These are phyloP conservation scores for Pythium graminicola DNA, from an alignment of 352 stramenopile genomes.

Conservation along the genomic window DNA sequence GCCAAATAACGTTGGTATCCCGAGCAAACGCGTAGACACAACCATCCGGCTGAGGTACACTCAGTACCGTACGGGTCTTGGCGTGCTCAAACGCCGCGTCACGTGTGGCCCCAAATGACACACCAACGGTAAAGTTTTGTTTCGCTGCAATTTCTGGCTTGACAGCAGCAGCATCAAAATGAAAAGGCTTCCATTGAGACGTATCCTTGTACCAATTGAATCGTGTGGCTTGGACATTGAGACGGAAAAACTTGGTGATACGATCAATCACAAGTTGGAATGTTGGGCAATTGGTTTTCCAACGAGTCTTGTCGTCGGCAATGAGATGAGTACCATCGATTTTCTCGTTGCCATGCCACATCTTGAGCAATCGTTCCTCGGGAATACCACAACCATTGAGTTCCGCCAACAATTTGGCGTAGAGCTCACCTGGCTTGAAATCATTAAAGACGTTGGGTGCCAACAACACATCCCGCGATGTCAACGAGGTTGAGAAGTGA, in stretches of 20 bases:
- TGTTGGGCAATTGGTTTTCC: conserved; percentile 67
- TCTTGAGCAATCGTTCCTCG: conserved; percentile 59
- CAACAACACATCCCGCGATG: conserved; percentile 55
- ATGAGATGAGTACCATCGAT: conserved; percentile 92
- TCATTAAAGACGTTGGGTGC: conserved; percentile 71
- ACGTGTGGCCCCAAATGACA: conserved; percentile 89
- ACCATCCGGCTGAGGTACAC: conserved; percentile 91
- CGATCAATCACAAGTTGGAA: conserved; percentile 77
- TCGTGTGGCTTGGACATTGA: conserved; percentile 85
- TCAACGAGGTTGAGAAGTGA: conserved; percentile 52
- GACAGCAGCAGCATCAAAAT: conserved; percentile 91
- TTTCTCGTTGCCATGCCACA: conserved; percentile 84
- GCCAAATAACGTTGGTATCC: conserved; percentile 93
- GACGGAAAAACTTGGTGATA: conserved; percentile 84
- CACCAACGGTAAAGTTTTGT: conserved; percentile 94
- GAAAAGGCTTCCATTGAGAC: conserved; percentile 91
- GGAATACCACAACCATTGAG: conserved; percentile 62
- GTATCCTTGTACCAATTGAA: conserved; percentile 96
- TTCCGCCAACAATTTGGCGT: conserved; percentile 57
- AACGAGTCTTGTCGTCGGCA: conserved; percentile 82
- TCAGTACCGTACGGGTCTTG: conserved; percentile 75
- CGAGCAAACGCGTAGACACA: conserved; percentile 89
- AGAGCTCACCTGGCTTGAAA: conserved; percentile 65
- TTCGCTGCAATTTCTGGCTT: conserved; percentile 88
- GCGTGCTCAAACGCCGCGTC: conserved; percentile 90